These are phyloP conservation scores for Vaccinium vitisidaea DNA, from an alignment of 148 eudicot genomes.

Conservation along the genomic window DNA sequence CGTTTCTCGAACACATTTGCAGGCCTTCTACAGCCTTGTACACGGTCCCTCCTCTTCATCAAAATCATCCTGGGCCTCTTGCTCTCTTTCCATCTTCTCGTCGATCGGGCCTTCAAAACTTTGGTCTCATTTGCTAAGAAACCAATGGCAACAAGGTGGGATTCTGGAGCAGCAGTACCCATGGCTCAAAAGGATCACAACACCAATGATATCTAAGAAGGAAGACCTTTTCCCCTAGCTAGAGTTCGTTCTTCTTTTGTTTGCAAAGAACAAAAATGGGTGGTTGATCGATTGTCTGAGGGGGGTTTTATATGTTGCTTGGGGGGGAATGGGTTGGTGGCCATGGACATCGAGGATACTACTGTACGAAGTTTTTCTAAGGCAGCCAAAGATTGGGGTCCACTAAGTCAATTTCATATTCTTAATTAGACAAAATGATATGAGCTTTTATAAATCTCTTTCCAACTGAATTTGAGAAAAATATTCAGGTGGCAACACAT, in stretches of 20 bases:
- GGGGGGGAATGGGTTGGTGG: slow-evolving; percentile 12
- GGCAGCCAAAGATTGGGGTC: not conserved
- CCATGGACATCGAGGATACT: slow-evolving; percentile 6
- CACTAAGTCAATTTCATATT: slow-evolving; percentile 11
- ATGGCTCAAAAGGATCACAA: not conserved
- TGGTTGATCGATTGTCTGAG: not conserved
- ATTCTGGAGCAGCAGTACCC: slow-evolving; percentile 6
- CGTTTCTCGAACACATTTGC: slow-evolving; percentile 27
- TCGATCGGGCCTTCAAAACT: not conserved
- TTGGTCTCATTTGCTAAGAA: not conserved
- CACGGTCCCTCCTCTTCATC: slow-evolving; percentile 36
- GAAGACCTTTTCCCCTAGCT: not conserved
- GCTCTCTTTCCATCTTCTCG: slow-evolving; percentile 7
- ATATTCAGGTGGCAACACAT: too few relatives aligned
- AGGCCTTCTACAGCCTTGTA: slow-evolving; percentile 29
- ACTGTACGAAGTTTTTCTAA: not conserved
- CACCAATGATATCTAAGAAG: not conserved
- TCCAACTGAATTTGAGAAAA: not conserved
- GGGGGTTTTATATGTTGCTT: not conserved
- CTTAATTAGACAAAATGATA: not conserved
- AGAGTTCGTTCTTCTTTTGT: too few relatives aligned
- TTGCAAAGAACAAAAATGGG: not conserved
- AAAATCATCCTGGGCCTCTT: slow-evolving; percentile 30
- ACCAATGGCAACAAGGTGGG: not conserved
- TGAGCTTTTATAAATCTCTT: not conserved